Percentiles rank a stretch among this genome's conserved stretches.
phyloP scores from a whole-genome alignment of 768 basidiomycete species.

The Boletus subparvulus region DNA sequence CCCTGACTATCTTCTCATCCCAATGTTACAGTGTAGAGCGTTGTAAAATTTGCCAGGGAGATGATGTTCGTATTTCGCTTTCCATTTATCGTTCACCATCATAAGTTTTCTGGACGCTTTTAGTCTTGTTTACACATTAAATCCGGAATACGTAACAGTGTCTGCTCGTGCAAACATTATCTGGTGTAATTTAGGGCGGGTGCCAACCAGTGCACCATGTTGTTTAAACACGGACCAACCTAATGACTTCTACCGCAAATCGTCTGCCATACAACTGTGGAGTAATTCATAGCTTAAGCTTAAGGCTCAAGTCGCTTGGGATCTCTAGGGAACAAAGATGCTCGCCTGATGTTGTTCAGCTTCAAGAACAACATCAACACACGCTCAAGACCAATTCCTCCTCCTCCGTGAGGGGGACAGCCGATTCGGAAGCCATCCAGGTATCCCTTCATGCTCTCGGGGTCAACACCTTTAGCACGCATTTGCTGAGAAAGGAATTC shows the following conservation, averaged over 20 bases:
- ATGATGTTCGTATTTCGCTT: constrained; percentile 25
- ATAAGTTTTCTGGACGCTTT: constrained; percentile 26
- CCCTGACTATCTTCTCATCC: constrained; percentile 1
- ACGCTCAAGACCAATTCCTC: constrained; percentile 92
- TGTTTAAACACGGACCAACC: not conserved
- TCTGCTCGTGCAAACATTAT: constrained; percentile 16
- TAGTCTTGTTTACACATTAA: constrained; percentile 18
- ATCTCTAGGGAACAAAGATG: constrained; percentile 94
- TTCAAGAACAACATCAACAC: constrained; percentile 98
- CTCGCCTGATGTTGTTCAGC: constrained; percentile 91
- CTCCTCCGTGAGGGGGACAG: constrained; percentile 94
- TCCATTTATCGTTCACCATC: constrained; percentile 18
- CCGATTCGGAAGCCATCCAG: constrained; percentile 94
- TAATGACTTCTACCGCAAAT: not conserved
- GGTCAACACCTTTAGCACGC: constrained; percentile 84
- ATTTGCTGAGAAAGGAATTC: constrained; percentile 79
- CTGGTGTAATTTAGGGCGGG: constrained; percentile 14
- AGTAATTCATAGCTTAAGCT: not conserved
- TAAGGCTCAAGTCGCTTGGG: constrained; percentile 92
- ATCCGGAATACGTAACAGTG: constrained; percentile 27
- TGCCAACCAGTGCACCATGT: constrained; percentile 7
- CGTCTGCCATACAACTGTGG: not conserved
- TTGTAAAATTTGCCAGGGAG: constrained; percentile 22
- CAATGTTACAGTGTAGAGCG: constrained; percentile 13
- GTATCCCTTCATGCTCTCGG: constrained; percentile 88